These are phyloP conservation scores for Albophoma yamanashiensis DNA, from an alignment of 2,329 filamentous ascomycete species.

Conservation along the genomic window DNA sequence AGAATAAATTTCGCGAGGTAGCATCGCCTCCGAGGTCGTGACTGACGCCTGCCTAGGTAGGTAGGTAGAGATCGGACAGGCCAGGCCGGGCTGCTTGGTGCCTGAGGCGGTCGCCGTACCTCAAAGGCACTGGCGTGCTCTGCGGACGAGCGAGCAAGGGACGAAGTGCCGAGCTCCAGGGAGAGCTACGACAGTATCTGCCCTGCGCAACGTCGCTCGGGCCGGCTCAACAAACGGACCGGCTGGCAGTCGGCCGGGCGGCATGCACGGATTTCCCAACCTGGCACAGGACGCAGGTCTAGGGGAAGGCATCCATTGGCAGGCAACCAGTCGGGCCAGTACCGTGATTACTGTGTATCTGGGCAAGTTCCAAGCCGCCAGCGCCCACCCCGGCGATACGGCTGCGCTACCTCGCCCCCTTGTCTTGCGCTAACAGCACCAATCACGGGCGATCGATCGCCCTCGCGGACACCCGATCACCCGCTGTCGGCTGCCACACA, in stretches of 20 bases:
- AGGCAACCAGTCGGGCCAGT: background rate
- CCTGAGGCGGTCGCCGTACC: background rate
- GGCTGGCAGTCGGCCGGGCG: background rate
- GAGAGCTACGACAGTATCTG: background rate
- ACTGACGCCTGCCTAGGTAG: background rate
- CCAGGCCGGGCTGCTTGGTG: background rate
- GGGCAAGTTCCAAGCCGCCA: background rate
- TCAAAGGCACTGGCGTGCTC: background rate
- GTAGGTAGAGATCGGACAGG: background rate
- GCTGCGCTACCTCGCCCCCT: background rate
- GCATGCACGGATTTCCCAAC: background rate
- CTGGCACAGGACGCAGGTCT: background rate
- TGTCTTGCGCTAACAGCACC: background rate
- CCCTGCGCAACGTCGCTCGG: background rate
- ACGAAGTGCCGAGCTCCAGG: background rate
- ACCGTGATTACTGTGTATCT: no score
- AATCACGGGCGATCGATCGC: constrained; percentile 12
- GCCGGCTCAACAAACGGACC: background rate
- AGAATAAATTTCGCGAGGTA: background rate
- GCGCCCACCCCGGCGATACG: background rate
- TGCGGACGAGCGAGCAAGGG: background rate
- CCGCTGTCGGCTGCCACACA: constrained; percentile 6
- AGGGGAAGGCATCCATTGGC: background rate
- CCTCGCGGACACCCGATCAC: constrained; percentile 10
- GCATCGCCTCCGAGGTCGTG: background rate